phyloP scores from a whole-genome alignment of 2,329 filamentous ascomycete genomes.

The Pseudogymnoascus sp. region DNA sequence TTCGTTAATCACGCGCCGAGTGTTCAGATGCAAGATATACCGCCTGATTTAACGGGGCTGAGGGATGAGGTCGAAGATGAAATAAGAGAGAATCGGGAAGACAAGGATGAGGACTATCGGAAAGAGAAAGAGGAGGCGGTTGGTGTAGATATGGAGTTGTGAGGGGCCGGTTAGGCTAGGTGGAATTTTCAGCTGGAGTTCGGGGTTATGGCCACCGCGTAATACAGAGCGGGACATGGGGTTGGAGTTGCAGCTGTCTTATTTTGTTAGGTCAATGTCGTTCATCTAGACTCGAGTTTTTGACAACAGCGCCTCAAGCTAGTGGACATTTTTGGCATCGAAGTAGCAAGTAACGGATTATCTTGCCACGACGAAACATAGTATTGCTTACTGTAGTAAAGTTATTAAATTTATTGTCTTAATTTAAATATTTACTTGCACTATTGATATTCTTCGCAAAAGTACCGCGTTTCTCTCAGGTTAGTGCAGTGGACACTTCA shows the following conservation, averaged over 20 bases:
- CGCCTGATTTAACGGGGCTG: constrained; percentile 65
- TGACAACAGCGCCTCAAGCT: neutral
- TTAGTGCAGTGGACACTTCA: neutral
- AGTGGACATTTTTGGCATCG: neutral
- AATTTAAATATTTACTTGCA: neutral
- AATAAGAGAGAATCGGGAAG: constrained; percentile 58
- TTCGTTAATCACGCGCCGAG: constrained; percentile 83
- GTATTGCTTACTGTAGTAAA: neutral
- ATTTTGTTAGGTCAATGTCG: neutral
- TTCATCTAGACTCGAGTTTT: neutral
- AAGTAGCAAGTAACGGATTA: neutral
- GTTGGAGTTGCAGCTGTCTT: neutral
- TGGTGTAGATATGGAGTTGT: constrained; percentile 50
- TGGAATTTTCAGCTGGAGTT: neutral
- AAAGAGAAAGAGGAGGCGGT: constrained; percentile 51
- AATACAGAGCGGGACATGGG: neutral
- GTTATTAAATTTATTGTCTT: neutral
- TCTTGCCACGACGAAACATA: neutral
- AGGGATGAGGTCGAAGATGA: constrained; percentile 63
- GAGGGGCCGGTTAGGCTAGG: neutral
- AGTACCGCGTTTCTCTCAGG: neutral
- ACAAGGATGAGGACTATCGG: constrained; percentile 49
- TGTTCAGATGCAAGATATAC: constrained; percentile 76
- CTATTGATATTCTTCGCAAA: neutral
- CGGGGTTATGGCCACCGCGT: neutral